Evolutionary conservation across 78 protist species (phyloP), one percentile per base, ranked within the genome.

Genomic region (Carpediemonas membranifera): DNA sequence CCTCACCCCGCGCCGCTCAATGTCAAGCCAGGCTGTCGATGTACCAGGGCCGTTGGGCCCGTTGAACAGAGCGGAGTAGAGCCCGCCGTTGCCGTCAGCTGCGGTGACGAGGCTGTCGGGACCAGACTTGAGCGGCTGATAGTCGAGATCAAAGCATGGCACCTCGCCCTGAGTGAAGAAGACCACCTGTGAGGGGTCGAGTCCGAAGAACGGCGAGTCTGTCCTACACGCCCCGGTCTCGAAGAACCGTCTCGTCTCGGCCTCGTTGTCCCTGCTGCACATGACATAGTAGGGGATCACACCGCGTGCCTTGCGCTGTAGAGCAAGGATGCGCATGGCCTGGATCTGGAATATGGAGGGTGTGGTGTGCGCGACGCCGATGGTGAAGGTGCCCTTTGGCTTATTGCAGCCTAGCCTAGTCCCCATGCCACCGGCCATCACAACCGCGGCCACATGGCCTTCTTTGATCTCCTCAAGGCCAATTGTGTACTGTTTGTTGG

Each of bases 1-100:
- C 67, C 73, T 53, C 15, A 90, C 71, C 0, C 92, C 91, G 33
- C 81, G 65, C 13, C 16, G 21, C 30, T 31, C 43, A 89, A 93
- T 78, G 52, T 87, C 85, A 9, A 3, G 63, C 0, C 90, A 43
- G n/a, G 65, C 79, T 25, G 91, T 90, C 15, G 67, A n/a, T n/a
- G n/a, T n/a, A n/a, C n/a, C n/a, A n/a, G n/a, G n/a, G n/a, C n/a
- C n/a, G n/a, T n/a, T n/a, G n/a, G n/a, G n/a, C n/a, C n/a, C 24
- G 11, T 52, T 50, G 1, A 9, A 37, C 16, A 93, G 68, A 7
- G 91, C 84, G 14, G 56, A 5, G 69, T 77, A 87, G 28, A 90
- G 36, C 15, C 95, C 98, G 27, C 94, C 98, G 77, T 93, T 93
- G 7, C 98, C 98, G 61, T 89, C 84, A 21, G 98, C 95, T 1